Conservation (phyloP, 345 rosid species). For the Populus davidiana region DNA sequence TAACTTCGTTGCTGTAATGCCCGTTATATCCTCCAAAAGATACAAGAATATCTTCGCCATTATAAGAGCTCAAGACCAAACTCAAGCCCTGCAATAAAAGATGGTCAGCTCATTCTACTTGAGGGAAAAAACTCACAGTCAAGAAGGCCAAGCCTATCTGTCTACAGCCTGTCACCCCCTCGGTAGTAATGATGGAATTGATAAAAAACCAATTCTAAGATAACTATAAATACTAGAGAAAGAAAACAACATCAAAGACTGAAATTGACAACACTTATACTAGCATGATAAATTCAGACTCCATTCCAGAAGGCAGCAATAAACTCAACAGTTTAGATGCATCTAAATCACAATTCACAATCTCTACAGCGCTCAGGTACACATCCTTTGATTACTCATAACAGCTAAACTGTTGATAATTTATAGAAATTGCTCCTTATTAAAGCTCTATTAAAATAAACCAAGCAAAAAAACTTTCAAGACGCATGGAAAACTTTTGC, state of each 20-base stretch:
- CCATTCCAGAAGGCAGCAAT: neutral
- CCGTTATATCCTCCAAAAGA: slow-evolving; percentile 99
- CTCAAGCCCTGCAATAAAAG: slow-evolving; percentile 68
- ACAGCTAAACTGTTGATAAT: neutral
- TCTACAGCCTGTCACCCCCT: neutral
- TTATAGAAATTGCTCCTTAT: neutral
- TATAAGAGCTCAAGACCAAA: slow-evolving; percentile 73
- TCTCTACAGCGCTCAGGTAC: neutral
- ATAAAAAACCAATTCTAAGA: neutral
- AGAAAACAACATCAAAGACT: neutral
- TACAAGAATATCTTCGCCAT: slow-evolving; percentile 82
- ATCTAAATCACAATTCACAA: neutral
- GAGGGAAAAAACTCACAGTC: neutral
- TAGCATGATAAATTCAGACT: neutral
- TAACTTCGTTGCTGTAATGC: slow-evolving; percentile 86
- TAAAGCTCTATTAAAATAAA: neutral
- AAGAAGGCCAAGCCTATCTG: neutral
- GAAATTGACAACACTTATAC: too few species aligned
- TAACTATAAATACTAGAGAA: neutral
- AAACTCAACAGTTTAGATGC: neutral
- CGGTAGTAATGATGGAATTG: neutral
- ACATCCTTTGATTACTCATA: neutral
- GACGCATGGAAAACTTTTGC: neutral
- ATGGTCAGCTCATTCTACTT: slow-evolving; percentile 9
- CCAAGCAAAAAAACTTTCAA: neutral